phyloP scores from a whole-genome alignment of 176 grass and related monocot species.

The Poa annua region DNA sequence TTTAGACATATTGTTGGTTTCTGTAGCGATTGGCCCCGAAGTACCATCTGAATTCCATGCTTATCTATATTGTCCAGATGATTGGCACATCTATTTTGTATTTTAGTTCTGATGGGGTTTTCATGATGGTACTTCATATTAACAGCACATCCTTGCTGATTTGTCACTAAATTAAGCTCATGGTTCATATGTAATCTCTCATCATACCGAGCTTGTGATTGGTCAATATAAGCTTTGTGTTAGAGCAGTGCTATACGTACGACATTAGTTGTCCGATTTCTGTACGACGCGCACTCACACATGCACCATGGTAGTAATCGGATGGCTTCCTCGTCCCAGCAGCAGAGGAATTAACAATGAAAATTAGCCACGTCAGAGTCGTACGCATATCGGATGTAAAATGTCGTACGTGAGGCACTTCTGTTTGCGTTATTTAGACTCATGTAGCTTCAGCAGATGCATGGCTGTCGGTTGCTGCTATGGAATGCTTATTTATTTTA shows the following conservation, averaged over 20 bases:
- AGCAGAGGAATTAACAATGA: too few species aligned
- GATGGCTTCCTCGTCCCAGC: too few species aligned
- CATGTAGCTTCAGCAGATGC: slow-evolving; percentile 6
- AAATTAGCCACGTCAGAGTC: too few species aligned
- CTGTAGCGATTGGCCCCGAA: slow-evolving; percentile 22
- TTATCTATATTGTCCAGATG: slow-evolving; percentile 39
- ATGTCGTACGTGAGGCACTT: too few species aligned
- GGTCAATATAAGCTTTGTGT: neutral
- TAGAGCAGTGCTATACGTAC: too few species aligned
- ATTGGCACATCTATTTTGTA: slow-evolving; percentile 41
- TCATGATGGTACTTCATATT: slow-evolving; percentile 24
- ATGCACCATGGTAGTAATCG: too few species aligned
- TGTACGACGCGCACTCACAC: too few species aligned
- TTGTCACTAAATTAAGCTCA: neutral
- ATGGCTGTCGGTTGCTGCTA: neutral
- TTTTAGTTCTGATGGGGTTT: slow-evolving; percentile 16
- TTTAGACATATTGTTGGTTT: slow-evolving; percentile 37
- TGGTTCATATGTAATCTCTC: slow-evolving; percentile 8
- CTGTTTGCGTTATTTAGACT: neutral
- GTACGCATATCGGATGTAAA: too few species aligned
- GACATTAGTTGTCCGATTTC: too few species aligned
- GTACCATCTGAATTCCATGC: slow-evolving; percentile 8
- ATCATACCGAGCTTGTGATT: neutral
- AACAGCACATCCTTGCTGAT: neutral
- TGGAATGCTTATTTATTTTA: neutral